Evolutionary conservation across 768 basidiomycete genomes (phyloP), one percentile per base, ranked within the genome.

Genomic region (Podaxis mareebaensis): DNA sequence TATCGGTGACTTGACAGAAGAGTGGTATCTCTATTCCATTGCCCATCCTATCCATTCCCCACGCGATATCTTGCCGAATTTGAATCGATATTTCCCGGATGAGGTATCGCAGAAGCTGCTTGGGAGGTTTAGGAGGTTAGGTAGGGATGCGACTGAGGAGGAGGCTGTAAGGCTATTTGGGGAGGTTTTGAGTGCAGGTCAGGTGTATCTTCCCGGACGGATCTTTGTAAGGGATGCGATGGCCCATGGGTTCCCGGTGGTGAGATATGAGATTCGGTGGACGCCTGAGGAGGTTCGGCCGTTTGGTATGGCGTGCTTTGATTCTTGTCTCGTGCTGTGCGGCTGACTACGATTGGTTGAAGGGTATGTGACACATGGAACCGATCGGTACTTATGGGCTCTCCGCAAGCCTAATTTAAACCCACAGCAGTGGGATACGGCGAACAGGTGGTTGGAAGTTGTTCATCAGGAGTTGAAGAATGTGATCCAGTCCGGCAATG

Each of bases 11-110:
- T 78, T 91, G 55, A 79, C 77, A 15, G 89, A 92, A 67, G 90
- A 92, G 71, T 92, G 90, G 90, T 90, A 85, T 71, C 79, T 91
- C 56, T 92, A 91, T 67, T 83, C 88, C 13, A 86, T 91, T 66
- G 84, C 89, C 3, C 85, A 90, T 70, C 83, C 85, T 0, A 81
- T 91, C 53, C 57, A 70, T 11, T 73, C 77, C 8, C 73, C 78
- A 22, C 66, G 66, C 24, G 90, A 92, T 65, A 76, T 91, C 10
- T 69, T 80, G 28, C 77, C 78, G 8, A 90, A 89, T 66, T 68
- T 92, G 53, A 73, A 79, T 68, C 74, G 90, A 60, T 92, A 89
- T 69, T 90, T 86, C 70, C 81, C 84, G 1, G 70, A 63, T 13
- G 76, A 80, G 10, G 72, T 87, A 39, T 81, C 83, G 4, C 67